These are phyloP conservation scores for Colletotrichum sp. DNA, from an alignment of 2,329 filamentous ascomycete species.

Conservation along the genomic window DNA sequence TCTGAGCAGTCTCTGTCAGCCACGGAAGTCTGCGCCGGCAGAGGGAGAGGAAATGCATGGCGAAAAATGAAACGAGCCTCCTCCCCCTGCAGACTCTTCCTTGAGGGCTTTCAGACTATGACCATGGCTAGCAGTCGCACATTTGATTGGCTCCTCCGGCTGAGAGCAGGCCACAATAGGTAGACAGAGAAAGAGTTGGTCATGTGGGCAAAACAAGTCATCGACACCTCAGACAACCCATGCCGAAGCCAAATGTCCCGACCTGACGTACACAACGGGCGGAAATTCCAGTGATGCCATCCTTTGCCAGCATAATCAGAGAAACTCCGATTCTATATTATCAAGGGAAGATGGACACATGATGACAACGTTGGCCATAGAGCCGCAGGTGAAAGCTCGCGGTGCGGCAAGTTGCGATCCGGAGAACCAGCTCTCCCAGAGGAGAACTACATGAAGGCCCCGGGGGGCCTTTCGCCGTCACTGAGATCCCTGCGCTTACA, in stretches of 20 bases:
- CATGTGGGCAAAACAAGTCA: background rate
- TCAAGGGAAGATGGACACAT: background rate
- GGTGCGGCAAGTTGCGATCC: background rate
- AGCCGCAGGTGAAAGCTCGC: background rate
- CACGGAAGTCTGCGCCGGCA: too few relatives aligned
- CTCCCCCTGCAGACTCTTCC: fast-evolving
- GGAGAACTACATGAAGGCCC: too few relatives aligned
- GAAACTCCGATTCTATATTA: fast-evolving
- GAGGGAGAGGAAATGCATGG: background rate
- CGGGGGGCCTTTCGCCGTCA: too few relatives aligned
- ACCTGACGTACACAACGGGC: too few relatives aligned
- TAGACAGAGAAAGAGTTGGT: background rate
- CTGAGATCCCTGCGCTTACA: fast-evolving
- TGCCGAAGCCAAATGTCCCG: background rate
- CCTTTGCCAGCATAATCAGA: too few relatives aligned
- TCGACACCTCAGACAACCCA: background rate
- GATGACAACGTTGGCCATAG: background rate
- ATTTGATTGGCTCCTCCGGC: background rate
- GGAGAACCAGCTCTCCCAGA: background rate
- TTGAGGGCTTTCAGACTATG: background rate
- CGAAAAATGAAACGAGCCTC: background rate
- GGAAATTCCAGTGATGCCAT: too few relatives aligned
- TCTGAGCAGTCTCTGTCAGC: fast-evolving
- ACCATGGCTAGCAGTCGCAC: background rate
- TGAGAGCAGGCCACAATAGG: background rate